Evolutionary conservation across 2,329 filamentous ascomycete genomes (phyloP).

Genomic region (Orbilia brochopaga): DNA sequence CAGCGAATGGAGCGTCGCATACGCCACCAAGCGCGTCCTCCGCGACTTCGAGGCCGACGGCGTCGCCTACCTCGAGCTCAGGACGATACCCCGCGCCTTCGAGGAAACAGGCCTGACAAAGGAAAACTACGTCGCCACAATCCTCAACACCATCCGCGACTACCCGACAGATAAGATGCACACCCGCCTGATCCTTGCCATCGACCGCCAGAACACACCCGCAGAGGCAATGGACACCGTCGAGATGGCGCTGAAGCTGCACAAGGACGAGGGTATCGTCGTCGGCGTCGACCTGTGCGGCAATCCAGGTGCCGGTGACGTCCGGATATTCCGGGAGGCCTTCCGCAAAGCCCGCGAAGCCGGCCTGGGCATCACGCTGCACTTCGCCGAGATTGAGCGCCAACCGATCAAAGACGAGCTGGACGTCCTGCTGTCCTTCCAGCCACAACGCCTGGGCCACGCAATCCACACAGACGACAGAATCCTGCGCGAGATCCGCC

Average conservation of each 20-base stretch:
- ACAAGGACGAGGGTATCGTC: constrained; percentile 62
- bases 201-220: constrained; percentile 71
- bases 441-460: constrained; percentile 74
- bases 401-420: constrained; percentile 69
- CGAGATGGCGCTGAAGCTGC: constrained; percentile 66
- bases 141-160: constrained; percentile 69
- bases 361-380: constrained; percentile 71
- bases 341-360: constrained; percentile 66
- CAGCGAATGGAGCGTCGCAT: constrained; percentile 66
- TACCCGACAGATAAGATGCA: constrained; percentile 64
- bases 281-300: constrained; percentile 81
- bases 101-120: constrained; percentile 65
- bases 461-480: constrained; percentile 74
- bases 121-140: constrained; percentile 68
- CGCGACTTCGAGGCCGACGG: constrained; percentile 72
- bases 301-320: constrained; percentile 69
- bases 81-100: constrained; percentile 76
- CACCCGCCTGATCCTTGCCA: constrained; percentile 72
- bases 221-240: constrained; percentile 69
- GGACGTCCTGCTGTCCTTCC: constrained; percentile 68
- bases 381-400: constrained; percentile 74
- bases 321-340: constrained; percentile 66
- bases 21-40: constrained; percentile 71
- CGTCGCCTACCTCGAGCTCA: constrained; percentile 77
- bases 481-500: constrained; percentile 65